Base-by-base conservation (phyloP, 805 yeast species). In the Starmera caribaea region DNA sequence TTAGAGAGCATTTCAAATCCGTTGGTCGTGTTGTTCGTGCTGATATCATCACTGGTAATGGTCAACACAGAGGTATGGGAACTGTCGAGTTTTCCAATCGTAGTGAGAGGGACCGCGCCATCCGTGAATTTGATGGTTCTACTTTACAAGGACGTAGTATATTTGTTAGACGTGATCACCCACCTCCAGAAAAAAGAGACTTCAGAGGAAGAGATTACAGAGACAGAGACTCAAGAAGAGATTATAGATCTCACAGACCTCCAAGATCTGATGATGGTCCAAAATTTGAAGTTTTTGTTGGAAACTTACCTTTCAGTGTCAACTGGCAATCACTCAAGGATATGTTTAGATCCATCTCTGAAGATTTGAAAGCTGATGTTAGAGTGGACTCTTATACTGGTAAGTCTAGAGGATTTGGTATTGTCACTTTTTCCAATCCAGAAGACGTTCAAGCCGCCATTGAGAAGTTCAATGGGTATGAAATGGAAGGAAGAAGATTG, bases 101-200 rank as follows among this genome's bases (percentile, higher is more conserved):
- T 43, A 79, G 72, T 14, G 81, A 77, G 41, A 96, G 86, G 6
- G 70, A 68, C 36, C 69, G 65, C 17, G 96, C 96, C 11, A 85
- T 88, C 51, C 62, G 68, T 39, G 68, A 74, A 49, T 81, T 70
- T 51, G 82, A 84, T 61, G 79, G 84, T 53, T 68, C 78, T 27
- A 67, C 65, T 30, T 73, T 79, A 46, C 62, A 68, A 54, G 94
- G 87, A 12, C 79, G 97, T 59, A 80, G 76, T 51, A 81, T 88
- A 34, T 87, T 82, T 59, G 95, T 89, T 9, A 79, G 97, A 64
- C 94, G 81, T 57, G 95, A 88, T 62, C 81, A 85, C 57, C 92
- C 92, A 30, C 92, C 92, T 24, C 92, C 90, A 8, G 32, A 10
- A 27, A 40, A 42, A 31, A 43, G 40, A 17, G 47, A 45, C 16